A percentile compares a stretch with the other conserved stretches of the same genome.
Evolutionary conservation across 768 basidiomycete species (phyloP).

Genomic region (Lentinula detonsa): DNA sequence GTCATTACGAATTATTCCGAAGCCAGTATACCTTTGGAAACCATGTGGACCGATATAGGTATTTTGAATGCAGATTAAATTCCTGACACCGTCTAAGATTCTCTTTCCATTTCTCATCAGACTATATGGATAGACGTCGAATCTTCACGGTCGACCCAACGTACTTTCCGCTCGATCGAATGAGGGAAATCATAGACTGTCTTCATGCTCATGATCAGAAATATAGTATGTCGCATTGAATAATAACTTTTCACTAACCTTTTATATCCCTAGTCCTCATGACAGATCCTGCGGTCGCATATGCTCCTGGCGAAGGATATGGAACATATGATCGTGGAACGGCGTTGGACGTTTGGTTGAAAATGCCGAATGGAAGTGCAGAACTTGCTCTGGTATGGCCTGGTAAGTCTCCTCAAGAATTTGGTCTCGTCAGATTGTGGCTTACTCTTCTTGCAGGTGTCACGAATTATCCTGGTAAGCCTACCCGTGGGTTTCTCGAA

Average conservation of each 20-base stretch:
- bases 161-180: conserved; percentile 57
- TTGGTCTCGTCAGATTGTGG: background rate
- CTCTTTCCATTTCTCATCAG: conserved; percentile 19
- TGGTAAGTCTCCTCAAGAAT: conserved; percentile 26
- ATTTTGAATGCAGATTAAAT: background rate
- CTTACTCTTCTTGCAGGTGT: conserved; percentile 30
- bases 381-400: conserved; percentile 62
- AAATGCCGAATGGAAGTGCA: conserved; percentile 52
- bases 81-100: background rate
- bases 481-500: background rate
- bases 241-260: background rate
- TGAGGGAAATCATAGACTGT: conserved; percentile 61
- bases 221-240: conserved; percentile 35
- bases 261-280: conserved; percentile 43
- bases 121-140: conserved; percentile 65
- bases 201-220: conserved; percentile 55
- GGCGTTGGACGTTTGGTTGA: conserved; percentile 50
- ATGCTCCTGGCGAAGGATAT: conserved; percentile 40
- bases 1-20: conserved; percentile 59
- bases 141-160: conserved; percentile 65
- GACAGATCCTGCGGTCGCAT: conserved; percentile 69
- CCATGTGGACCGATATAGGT: conserved; percentile 80
- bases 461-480: conserved; percentile 47
- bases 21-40: conserved; percentile 63
- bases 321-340: conserved; percentile 51